Evolutionary conservation across 768 basidiomycete species (phyloP).

Genomic region (Agrocybe chaxingu): DNA sequence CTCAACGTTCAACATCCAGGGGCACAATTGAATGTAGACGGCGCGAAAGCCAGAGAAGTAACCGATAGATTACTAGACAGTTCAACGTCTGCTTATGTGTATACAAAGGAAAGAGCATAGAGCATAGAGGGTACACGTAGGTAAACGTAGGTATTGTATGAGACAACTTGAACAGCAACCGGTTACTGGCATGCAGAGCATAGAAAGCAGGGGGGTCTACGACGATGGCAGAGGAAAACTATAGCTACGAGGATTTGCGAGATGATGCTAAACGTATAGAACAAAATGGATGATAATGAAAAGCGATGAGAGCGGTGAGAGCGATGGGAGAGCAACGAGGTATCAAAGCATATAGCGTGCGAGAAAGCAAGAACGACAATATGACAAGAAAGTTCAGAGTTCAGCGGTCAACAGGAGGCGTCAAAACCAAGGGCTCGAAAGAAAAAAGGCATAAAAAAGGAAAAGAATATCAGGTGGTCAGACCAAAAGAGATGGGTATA

Average conservation of each 20-base stretch:
- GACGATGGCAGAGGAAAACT: conserved; percentile 6
- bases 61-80: background rate
- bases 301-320: conserved; percentile 8
- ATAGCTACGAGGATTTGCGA: conserved; percentile 7
- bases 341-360: conserved; percentile 1
- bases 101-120: conserved; percentile 5
- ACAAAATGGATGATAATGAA: conserved; percentile 6
- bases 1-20: no score
- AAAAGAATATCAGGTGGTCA: conserved; percentile 1
- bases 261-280: conserved; percentile 9
- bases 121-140: conserved; percentile 11
- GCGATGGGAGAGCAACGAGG: conserved; percentile 11
- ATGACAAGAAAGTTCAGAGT: background rate
- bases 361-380: conserved; percentile 11
- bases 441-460: conserved; percentile 14
- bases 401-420: background rate
- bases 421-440: conserved; percentile 7
- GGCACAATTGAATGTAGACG: no score
- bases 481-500: conserved; percentile 4
- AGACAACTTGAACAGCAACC: conserved; percentile 20
- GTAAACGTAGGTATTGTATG: conserved; percentile 17
- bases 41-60: no score
- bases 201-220: conserved; percentile 16
- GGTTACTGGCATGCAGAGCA: conserved; percentile 9
- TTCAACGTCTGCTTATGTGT: conserved; percentile 6